phyloP scores from a whole-genome alignment of 2,329 filamentous ascomycete species.

The Aureobasidium uvarum region DNA sequence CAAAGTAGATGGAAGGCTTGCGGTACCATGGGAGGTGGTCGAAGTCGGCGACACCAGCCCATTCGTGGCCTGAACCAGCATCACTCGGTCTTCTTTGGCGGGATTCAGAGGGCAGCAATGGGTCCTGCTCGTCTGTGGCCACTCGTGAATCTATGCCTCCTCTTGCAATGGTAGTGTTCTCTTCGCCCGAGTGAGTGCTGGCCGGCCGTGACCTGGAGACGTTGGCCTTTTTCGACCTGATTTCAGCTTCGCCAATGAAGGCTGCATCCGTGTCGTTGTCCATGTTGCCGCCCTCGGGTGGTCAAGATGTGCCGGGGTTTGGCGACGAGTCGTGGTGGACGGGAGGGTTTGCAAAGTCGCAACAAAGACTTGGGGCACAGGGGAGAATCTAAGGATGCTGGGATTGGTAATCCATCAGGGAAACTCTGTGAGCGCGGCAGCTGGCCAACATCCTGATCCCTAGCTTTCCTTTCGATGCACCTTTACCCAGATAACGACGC shows the following conservation, averaged over 20 bases:
- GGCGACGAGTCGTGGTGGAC: background rate
- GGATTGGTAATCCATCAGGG: constrained; percentile 23
- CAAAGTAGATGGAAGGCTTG: constrained; percentile 72
- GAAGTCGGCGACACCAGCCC: constrained; percentile 51
- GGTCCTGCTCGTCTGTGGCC: constrained; percentile 28
- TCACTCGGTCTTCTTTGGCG: constrained; percentile 29
- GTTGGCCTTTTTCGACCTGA: constrained; percentile 31
- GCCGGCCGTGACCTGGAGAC: background rate
- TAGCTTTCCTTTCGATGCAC: constrained; percentile 6
- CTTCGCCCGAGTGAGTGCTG: constrained; percentile 22
- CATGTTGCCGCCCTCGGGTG: constrained; percentile 17
- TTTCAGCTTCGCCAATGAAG: constrained; percentile 38
- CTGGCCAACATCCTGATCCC: constrained; percentile 12
- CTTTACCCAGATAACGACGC: constrained; percentile 20
- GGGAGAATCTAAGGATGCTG: background rate
- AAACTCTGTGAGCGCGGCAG: background rate
- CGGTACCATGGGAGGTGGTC: constrained; percentile 61
- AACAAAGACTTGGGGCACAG: background rate
- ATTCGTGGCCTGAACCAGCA: constrained; percentile 30
- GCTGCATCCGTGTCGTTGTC: constrained; percentile 36
- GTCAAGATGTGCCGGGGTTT: background rate
- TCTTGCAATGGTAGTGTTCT: constrained; percentile 27
- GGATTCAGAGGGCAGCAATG: constrained; percentile 31
- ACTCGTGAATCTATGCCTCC: constrained; percentile 28
- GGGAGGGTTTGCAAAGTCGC: background rate